These are phyloP conservation scores for Glycine latifolia DNA, from an alignment of 306 rosid genomes.

Conservation along the genomic window DNA sequence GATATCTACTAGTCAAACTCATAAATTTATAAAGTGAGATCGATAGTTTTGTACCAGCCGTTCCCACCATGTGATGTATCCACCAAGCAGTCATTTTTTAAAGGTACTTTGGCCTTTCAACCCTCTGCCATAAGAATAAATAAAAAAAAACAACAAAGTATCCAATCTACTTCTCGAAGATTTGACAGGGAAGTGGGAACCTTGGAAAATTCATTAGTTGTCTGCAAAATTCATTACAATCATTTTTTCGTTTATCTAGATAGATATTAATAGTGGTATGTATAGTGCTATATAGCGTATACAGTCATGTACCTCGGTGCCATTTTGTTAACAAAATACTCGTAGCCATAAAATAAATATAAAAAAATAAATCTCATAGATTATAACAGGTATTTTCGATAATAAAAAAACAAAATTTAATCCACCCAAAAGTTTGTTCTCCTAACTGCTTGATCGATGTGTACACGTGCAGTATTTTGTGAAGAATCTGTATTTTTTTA, in stretches of 20 bases:
- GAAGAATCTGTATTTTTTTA: not conserved
- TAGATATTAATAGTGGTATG: not conserved
- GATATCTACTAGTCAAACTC: slow-evolving; percentile 24
- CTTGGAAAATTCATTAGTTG: not conserved
- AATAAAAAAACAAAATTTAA: not conserved
- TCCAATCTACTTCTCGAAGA: slow-evolving; percentile 8
- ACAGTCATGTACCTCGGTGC: not conserved
- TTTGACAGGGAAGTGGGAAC: not conserved
- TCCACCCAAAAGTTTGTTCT: not conserved
- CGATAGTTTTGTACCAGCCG: slow-evolving; percentile 32
- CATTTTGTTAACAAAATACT: too few species aligned
- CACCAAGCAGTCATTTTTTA: slow-evolving; percentile 19
- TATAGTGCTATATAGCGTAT: not conserved
- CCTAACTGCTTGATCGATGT: not conserved
- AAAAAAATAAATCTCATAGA: not conserved
- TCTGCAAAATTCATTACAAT: not conserved
- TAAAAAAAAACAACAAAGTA: not conserved
- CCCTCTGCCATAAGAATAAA: not conserved
- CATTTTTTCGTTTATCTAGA: not conserved
- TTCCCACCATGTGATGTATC: slow-evolving; percentile 29
- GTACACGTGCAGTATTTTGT: not conserved
- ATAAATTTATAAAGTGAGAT: slow-evolving; percentile 4
- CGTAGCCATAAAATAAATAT: not conserved
- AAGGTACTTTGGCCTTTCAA: not conserved
- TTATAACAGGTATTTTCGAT: not conserved